Percentiles rank a stretch among this genome's conserved stretches.
Conservation (phyloP, 352 stramenopile species). For the Phytophthora fragariaefolia region DNA sequence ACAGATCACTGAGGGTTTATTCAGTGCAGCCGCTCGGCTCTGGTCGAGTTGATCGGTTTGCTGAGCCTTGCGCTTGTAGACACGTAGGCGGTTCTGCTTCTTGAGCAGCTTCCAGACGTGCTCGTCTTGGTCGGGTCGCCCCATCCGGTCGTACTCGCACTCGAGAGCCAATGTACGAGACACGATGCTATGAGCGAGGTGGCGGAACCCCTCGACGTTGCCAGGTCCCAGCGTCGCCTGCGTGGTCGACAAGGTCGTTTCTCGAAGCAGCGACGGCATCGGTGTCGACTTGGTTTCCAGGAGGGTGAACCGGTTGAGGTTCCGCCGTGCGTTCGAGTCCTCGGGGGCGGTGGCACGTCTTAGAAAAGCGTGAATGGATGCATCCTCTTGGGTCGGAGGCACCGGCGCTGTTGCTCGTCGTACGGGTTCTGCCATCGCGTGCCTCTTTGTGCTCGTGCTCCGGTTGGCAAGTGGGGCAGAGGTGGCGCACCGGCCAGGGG, state of each 20-base stretch:
- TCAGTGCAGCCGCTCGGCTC: constrained; percentile 17
- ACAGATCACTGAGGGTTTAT: constrained; percentile 55
- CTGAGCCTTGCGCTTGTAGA: constrained; percentile 50
- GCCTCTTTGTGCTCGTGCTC: constrained; percentile 23
- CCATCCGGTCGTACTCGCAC: constrained; percentile 46
- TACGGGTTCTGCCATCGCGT: constrained; percentile 32
- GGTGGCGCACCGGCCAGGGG: background rate
- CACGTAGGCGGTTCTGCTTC: constrained; percentile 46
- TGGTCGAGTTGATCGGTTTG: constrained; percentile 12
- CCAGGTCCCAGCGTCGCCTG: constrained; percentile 32
- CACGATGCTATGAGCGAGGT: constrained; percentile 56
- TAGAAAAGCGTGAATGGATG: constrained; percentile 19
- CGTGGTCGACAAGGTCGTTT: constrained; percentile 23
- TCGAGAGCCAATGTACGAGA: constrained; percentile 53
- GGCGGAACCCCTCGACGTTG: constrained; percentile 48
- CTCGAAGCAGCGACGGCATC: constrained; percentile 20
- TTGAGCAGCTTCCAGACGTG: constrained; percentile 46
- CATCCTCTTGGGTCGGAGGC: constrained; percentile 14
- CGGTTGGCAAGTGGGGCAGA: constrained; percentile 28
- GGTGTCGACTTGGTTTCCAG: constrained; percentile 9
- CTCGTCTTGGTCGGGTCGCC: constrained; percentile 37
- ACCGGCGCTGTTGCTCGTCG: constrained; percentile 33
- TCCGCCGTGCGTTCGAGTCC: constrained; percentile 1
- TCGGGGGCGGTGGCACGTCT: constrained; percentile 31
- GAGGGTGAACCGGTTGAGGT: constrained; percentile 13